Conservation (phyloP, 257 asterid species). For the Jacaranda copaia region DNA sequence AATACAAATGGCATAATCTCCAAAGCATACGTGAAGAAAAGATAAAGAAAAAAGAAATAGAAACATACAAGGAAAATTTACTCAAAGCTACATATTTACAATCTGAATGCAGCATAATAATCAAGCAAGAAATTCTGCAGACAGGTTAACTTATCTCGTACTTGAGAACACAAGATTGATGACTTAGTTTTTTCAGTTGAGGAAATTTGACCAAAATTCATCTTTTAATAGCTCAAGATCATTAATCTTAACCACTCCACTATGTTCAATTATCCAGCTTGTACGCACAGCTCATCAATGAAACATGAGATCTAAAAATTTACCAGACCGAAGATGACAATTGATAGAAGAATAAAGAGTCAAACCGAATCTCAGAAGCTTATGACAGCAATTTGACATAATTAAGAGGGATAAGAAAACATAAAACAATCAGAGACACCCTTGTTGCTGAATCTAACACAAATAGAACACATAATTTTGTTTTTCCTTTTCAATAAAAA, state of each 20-base stretch:
- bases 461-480: constrained; percentile 18
- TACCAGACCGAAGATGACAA: constrained; percentile 13
- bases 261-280: constrained; percentile 12
- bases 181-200: constrained; percentile 18
- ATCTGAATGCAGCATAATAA: constrained; percentile 8
- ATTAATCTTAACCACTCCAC: background rate
- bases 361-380: constrained; percentile 12
- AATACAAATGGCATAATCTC: constrained; percentile 7
- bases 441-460: constrained; percentile 22
- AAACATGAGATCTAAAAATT: constrained; percentile 46
- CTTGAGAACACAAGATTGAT: constrained; percentile 18
- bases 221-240: constrained; percentile 7
- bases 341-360: constrained; percentile 10
- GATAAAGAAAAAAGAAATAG: background rate
- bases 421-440: constrained; percentile 31
- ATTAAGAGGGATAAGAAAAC: background rate
- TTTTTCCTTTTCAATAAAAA: constrained; percentile 1
- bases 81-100: background rate
- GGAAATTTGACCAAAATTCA: background rate
- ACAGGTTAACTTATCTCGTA: constrained; percentile 34
- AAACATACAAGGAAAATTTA: background rate
- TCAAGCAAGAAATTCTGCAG: constrained; percentile 12
- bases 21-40: constrained; percentile 16
- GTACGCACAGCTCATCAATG: constrained; percentile 23
- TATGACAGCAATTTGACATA: constrained; percentile 8